Percentiles rank a stretch among this genome's conserved stretches.
phyloP scores from a whole-genome alignment of 176 grass and related monocot genomes.

The Juncus effusus region DNA sequence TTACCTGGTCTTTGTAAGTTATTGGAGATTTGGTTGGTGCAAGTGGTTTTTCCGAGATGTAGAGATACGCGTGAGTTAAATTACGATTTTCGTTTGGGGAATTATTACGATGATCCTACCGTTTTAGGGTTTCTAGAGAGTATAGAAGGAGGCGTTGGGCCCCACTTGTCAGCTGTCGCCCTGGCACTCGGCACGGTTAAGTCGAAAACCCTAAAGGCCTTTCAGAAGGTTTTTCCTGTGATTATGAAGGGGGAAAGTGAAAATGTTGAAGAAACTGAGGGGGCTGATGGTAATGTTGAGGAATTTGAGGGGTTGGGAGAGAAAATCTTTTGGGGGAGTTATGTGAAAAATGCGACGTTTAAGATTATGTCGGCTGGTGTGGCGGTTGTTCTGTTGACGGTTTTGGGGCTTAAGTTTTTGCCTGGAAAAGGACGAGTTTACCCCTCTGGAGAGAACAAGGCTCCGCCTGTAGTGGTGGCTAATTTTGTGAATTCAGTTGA shows the following conservation, averaged over 20 bases:
- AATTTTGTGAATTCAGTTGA: constrained; percentile 40
- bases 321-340: constrained; percentile 20
- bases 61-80: constrained; percentile 76
- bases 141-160: constrained; percentile 63
- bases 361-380: constrained; percentile 64
- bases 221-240: constrained; percentile 78
- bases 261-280: constrained; percentile 27
- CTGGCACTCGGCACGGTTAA: constrained; percentile 82
- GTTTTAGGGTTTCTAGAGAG: constrained; percentile 88
- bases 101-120: constrained; percentile 80
- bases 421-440: constrained; percentile 47
- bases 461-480: constrained; percentile 34
- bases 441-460: constrained; percentile 37
- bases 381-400: constrained; percentile 56
- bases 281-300: constrained; percentile 30
- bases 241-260: constrained; percentile 26
- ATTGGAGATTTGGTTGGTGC: constrained; percentile 81
- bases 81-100: constrained; percentile 76
- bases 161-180: constrained; percentile 85
- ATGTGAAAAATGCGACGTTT: constrained; percentile 46
- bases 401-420: constrained; percentile 53
- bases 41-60: constrained; percentile 79
- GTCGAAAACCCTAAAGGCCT: constrained; percentile 80
- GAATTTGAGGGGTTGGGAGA: constrained; percentile 12
- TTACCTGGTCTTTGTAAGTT: constrained; percentile 91